A percentile compares a stretch with the other conserved stretches of the same genome.
Evolutionary conservation across 1,284 basidiomycete species (phyloP).

Genomic region (Puccinia polysora): DNA sequence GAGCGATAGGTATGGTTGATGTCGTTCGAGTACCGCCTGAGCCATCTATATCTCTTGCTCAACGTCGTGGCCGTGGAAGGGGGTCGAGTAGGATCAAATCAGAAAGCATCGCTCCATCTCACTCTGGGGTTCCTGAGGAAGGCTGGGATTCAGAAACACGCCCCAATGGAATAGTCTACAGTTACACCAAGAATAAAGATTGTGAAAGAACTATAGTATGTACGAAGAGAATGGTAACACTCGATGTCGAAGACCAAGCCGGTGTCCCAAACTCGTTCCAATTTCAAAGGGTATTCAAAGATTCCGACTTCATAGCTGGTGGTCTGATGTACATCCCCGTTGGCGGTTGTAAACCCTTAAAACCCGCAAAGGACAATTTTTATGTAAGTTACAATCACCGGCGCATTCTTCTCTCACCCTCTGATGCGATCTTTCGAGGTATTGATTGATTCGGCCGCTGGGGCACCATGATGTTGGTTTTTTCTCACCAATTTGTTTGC

Average conservation of each 20-base stretch:
- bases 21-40: conserved; percentile 33
- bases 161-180: conserved; percentile 27
- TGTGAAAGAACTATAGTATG: conserved; percentile 10
- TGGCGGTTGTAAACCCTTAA: conserved; percentile 30
- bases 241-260: conserved; percentile 18
- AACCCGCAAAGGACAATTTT: conserved; percentile 40
- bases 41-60: conserved; percentile 8
- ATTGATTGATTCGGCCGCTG: background rate
- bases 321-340: conserved; percentile 29
- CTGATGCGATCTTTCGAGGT: background rate
- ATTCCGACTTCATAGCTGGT: conserved; percentile 28
- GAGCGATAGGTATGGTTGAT: conserved; percentile 36
- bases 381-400: conserved; percentile 25
- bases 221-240: conserved; percentile 15
- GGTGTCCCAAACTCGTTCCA: conserved; percentile 10
- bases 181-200: conserved; percentile 25
- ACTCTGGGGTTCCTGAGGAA: background rate
- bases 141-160: conserved; percentile 6
- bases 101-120: conserved; percentile 11
- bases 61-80: background rate
- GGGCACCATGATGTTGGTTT: background rate
- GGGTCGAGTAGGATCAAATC: conserved; percentile 23
- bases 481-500: background rate
- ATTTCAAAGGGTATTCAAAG: conserved; percentile 31
- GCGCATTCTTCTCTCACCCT: background rate